A percentile compares a stretch with the other conserved stretches of the same genome.
These are phyloP conservation scores for Astragalus glycyphyllos DNA, from an alignment of 306 rosid species.

Conservation along the genomic window DNA sequence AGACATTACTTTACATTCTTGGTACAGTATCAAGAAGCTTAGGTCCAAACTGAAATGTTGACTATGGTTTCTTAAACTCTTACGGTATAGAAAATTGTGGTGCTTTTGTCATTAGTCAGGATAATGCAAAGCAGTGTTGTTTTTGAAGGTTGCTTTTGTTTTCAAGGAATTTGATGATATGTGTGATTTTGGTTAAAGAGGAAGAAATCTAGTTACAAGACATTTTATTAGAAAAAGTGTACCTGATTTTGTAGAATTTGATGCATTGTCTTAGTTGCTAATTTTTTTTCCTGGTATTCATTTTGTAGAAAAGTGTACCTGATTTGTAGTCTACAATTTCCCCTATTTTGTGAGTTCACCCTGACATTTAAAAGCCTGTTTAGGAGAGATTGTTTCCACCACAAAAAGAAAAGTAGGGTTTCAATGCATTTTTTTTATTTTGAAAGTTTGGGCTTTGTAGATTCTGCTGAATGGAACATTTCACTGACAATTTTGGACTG, in stretches of 20 bases:
- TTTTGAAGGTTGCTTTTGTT: not conserved
- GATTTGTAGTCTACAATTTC: not conserved
- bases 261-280: not conserved
- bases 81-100: not conserved
- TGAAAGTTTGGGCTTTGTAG: too few relatives aligned
- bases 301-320: not conserved
- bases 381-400: too few relatives aligned
- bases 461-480: too few relatives aligned
- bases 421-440: too few relatives aligned
- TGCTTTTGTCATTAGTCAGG: not conserved
- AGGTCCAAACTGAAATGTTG: conserved; percentile 17
- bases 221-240: not conserved
- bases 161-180: conserved; percentile 10
- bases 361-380: not conserved
- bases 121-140: conserved; percentile 1
- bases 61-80: not conserved
- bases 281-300: not conserved
- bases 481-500: too few relatives aligned
- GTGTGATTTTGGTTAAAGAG: not conserved
- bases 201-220: conserved; percentile 7
- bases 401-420: too few relatives aligned
- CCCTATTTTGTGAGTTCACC: not conserved
- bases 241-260: too few relatives aligned
- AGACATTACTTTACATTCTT: too few relatives aligned
- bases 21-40: conserved; percentile 26